A percentile compares a stretch with the other conserved stretches of the same genome.
These are phyloP conservation scores for Stachybotrys chartarum DNA, from an alignment of 2,329 filamentous ascomycete species.

Conservation along the genomic window DNA sequence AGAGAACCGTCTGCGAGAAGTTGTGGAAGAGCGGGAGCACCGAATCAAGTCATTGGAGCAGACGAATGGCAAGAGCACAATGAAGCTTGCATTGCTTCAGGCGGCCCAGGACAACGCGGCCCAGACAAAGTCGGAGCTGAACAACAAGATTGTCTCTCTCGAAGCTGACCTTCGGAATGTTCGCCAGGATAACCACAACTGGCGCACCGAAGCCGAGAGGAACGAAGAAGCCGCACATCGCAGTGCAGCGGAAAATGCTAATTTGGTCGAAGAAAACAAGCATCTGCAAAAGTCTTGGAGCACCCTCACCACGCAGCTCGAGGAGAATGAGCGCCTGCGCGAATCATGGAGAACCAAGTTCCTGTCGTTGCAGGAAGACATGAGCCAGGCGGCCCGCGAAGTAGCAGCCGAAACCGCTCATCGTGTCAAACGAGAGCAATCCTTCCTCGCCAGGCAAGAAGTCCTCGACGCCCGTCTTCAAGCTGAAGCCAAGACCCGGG, in stretches of 20 bases:
- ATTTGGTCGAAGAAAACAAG: constrained; percentile 55
- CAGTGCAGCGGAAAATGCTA: constrained; percentile 39
- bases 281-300: constrained; percentile 68
- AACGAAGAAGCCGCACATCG: constrained; percentile 44
- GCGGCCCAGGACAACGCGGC: constrained; percentile 53
- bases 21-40: constrained; percentile 62
- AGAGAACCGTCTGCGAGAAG: constrained; percentile 58
- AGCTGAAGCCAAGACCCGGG: constrained; percentile 63
- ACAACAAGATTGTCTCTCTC: constrained; percentile 44
- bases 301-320: constrained; percentile 68
- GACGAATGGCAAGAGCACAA: constrained; percentile 43
- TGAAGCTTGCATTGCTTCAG: constrained; percentile 61
- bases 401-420: constrained; percentile 76
- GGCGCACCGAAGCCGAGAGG: constrained; percentile 55
- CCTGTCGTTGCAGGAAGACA: constrained; percentile 78
- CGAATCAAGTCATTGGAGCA: constrained; percentile 56
- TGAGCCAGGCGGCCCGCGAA: constrained; percentile 70
- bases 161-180: constrained; percentile 50
- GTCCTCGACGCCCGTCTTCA: constrained; percentile 72
- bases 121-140: constrained; percentile 48
- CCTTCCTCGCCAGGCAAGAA: constrained; percentile 71
- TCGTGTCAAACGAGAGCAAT: constrained; percentile 72
- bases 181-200: constrained; percentile 51
- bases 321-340: constrained; percentile 78
- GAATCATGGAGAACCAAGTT: constrained; percentile 82